These are phyloP conservation scores for Tetrahymena borealis DNA, from an alignment of 73 alveolate genomes.

Conservation along the genomic window DNA sequence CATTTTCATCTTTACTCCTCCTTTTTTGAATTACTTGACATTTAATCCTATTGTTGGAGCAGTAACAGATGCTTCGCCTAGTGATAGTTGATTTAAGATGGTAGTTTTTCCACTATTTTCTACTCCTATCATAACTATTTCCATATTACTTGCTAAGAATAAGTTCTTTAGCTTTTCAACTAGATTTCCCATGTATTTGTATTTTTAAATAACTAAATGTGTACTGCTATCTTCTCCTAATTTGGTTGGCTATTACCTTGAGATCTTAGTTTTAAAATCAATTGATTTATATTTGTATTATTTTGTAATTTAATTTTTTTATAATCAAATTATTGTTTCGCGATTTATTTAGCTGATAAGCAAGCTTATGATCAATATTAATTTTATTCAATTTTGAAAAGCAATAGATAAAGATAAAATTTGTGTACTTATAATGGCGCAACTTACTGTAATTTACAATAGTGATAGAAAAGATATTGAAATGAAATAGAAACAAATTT, in stretches of 20 bases:
- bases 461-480: background rate
- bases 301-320: too few relatives aligned
- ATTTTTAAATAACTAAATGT: background rate
- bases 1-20: constrained; percentile 72
- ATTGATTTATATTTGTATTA: too few relatives aligned
- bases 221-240: too few relatives aligned
- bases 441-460: background rate
- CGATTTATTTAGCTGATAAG: too few relatives aligned
- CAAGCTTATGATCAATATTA: too few relatives aligned
- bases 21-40: constrained; percentile 71
- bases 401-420: too few relatives aligned
- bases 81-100: constrained; percentile 56
- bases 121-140: constrained; percentile 74
- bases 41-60: constrained; percentile 87
- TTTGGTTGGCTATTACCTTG: too few relatives aligned
- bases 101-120: constrained; percentile 90
- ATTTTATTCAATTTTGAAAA: too few relatives aligned
- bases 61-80: constrained; percentile 67
- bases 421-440: background rate
- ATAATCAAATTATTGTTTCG: too few relatives aligned
- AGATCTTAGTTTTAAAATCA: too few relatives aligned
- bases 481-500: background rate
- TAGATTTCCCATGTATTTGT: constrained; percentile 60
- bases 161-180: constrained; percentile 57
- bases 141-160: constrained; percentile 64